Evolutionary conservation across 805 yeast species (phyloP).

Genomic region (Saccharomycopsis fermentans): DNA sequence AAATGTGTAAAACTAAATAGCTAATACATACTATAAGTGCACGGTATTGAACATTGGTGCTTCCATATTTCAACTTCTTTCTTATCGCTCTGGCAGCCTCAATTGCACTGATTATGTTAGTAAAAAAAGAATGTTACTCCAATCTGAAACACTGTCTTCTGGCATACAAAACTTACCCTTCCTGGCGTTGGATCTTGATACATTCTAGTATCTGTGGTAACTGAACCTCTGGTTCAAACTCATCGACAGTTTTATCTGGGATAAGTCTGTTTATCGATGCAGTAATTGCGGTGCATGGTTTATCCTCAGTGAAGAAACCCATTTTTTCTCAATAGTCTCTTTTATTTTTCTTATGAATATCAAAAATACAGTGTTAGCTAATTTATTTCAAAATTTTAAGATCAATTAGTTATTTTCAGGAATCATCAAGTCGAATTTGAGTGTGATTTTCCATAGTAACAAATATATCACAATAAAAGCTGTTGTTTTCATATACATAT

Average conservation of each 20-base stretch:
- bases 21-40: constrained; percentile 38
- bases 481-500: background rate
- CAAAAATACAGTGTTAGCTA: background rate
- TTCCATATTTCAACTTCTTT: constrained; percentile 83
- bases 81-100: constrained; percentile 91
- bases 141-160: too few species aligned
- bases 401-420: too few species aligned
- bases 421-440: too few species aligned
- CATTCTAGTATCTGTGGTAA: constrained; percentile 14
- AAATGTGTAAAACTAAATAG: constrained; percentile 22
- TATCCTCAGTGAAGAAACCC: constrained; percentile 24
- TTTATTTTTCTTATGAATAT: background rate
- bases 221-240: constrained; percentile 19
- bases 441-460: background rate
- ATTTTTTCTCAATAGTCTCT: background rate
- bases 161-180: constrained; percentile 15
- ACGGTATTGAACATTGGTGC: constrained; percentile 48
- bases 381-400: too few species aligned
- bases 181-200: constrained; percentile 14
- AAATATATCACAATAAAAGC: background rate
- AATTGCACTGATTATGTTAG: constrained; percentile 5
- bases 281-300: constrained; percentile 34
- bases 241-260: constrained; percentile 8
- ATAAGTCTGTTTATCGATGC: constrained; percentile 34
- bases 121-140: too few species aligned